Evolutionary conservation across 2,329 filamentous ascomycete species (phyloP).

Genomic region (Penicillium griseofulvum): DNA sequence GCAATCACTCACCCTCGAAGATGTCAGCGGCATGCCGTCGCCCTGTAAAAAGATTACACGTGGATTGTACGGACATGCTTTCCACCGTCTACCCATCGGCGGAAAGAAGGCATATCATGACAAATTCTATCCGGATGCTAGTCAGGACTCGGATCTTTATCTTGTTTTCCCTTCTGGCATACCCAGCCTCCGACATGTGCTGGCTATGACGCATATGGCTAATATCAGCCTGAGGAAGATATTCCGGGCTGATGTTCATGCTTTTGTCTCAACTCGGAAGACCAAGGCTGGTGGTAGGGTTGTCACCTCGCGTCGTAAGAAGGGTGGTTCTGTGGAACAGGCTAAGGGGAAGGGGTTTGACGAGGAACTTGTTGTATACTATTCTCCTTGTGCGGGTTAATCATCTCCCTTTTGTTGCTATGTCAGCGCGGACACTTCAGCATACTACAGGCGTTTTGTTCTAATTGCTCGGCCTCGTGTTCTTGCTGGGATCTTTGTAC

Average conservation of each 20-base stretch:
- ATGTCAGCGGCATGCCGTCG: slow-evolving; percentile 33
- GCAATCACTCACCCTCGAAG: slow-evolving; percentile 22
- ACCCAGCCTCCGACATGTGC: slow-evolving; percentile 31
- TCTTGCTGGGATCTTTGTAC: neutral
- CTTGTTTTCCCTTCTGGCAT: slow-evolving; percentile 37
- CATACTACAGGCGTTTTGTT: neutral
- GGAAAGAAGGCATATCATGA: slow-evolving; percentile 44
- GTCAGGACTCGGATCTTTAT: slow-evolving; percentile 33
- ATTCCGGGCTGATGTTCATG: slow-evolving; percentile 12
- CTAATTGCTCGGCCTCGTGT: neutral
- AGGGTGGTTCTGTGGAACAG: neutral
- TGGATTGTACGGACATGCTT: slow-evolving; percentile 32
- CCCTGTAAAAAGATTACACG: slow-evolving; percentile 30
- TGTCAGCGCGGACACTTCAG: neutral
- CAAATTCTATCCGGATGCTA: slow-evolving; percentile 38
- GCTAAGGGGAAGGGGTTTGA: neutral
- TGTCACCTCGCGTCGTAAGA: neutral
- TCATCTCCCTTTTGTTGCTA: neutral
- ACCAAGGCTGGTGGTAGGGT: neutral
- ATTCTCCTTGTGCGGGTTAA: neutral
- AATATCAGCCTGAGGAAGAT: slow-evolving; percentile 38
- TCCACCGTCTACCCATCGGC: slow-evolving; percentile 32
- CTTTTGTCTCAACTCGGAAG: neutral
- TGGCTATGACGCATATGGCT: slow-evolving; percentile 40
- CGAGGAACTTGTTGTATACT: neutral